A percentile compares a stretch with the other conserved stretches of the same genome.
phyloP scores from a whole-genome alignment of 2,329 filamentous ascomycete species.

The Coleophoma cylindrospora region DNA sequence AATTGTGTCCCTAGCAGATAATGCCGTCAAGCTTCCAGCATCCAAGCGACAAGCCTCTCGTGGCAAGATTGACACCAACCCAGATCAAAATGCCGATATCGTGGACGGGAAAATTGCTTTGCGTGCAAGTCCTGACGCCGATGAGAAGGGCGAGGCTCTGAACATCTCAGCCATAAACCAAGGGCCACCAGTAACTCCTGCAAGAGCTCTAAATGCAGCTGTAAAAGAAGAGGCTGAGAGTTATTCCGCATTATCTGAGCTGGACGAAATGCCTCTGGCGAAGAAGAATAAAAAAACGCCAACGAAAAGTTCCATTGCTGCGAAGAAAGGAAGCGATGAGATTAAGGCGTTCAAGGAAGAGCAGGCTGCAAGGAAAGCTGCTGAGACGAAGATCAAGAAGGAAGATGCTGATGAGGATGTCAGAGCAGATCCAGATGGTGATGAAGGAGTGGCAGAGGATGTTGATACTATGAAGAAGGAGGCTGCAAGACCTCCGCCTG shows the following conservation, averaged over 20 bases:
- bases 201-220: constrained; percentile 4
- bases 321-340: constrained; percentile 25
- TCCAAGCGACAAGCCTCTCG: constrained; percentile 14
- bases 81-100: constrained; percentile 23
- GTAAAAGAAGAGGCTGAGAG: constrained; percentile 11
- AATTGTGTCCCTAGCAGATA: background rate
- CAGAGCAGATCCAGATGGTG: constrained; percentile 21
- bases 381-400: constrained; percentile 18
- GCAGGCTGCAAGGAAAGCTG: constrained; percentile 22
- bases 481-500: constrained; percentile 53
- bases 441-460: constrained; percentile 21
- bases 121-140: constrained; percentile 24
- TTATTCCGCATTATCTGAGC: constrained; percentile 15
- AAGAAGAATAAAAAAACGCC: constrained; percentile 21
- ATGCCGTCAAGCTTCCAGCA: constrained; percentile 6
- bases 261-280: constrained; percentile 1
- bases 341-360: constrained; percentile 25
- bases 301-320: constrained; percentile 24
- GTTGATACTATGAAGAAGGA: constrained; percentile 21
- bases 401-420: constrained; percentile 21
- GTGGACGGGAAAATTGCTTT: constrained; percentile 24
- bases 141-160: constrained; percentile 21
- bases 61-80: constrained; percentile 21
- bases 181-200: background rate
- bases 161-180: constrained; percentile 10